These are phyloP conservation scores for Rhytidhysteron rufulum DNA, from an alignment of 2,329 filamentous ascomycete genomes.

Conservation along the genomic window DNA sequence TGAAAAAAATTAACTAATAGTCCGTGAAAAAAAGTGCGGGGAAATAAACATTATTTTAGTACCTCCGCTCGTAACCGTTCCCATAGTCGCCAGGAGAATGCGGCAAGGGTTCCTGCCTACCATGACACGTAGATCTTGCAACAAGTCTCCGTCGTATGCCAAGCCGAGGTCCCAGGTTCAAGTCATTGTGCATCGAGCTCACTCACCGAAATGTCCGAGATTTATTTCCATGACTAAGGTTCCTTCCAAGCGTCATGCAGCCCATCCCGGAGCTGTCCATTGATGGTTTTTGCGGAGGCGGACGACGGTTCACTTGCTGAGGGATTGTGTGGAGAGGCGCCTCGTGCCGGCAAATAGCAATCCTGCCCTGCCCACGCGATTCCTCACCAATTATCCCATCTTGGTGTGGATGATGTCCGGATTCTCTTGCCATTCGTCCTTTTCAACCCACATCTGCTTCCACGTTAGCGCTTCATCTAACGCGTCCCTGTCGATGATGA, in stretches of 20 bases:
- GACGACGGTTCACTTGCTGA: conserved; percentile 10
- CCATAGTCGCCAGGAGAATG: conserved; percentile 7
- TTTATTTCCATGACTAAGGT: conserved; percentile 37
- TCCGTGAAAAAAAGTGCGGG: conserved; percentile 26
- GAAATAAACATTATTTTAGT: conserved; percentile 29
- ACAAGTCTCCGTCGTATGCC: no score
- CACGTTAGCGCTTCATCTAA: conserved; percentile 23
- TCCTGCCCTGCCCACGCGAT: conserved; percentile 20
- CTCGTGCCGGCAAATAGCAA: conserved; percentile 12
- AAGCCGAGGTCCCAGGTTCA: no score
- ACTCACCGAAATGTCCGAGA: no score
- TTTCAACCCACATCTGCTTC: conserved; percentile 95
- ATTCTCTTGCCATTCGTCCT: conserved; percentile 99
- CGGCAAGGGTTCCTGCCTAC: not conserved
- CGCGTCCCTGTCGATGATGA: conserved; percentile 7
- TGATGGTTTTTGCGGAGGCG: conserved; percentile 25
- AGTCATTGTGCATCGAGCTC: no score
- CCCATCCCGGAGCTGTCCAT: conserved; percentile 14
- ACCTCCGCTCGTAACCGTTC: conserved; percentile 21
- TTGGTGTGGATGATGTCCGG: conserved; percentile 98
- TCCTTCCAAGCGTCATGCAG: conserved; percentile 26
- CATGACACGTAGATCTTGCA: conserved; percentile 19
- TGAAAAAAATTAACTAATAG: conserved; percentile 29
- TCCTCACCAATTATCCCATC: conserved; percentile 72
- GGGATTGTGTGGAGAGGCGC: conserved; percentile 24